These are phyloP conservation scores for Starmerella floricola DNA, from an alignment of 805 yeast genomes.

Conservation along the genomic window DNA sequence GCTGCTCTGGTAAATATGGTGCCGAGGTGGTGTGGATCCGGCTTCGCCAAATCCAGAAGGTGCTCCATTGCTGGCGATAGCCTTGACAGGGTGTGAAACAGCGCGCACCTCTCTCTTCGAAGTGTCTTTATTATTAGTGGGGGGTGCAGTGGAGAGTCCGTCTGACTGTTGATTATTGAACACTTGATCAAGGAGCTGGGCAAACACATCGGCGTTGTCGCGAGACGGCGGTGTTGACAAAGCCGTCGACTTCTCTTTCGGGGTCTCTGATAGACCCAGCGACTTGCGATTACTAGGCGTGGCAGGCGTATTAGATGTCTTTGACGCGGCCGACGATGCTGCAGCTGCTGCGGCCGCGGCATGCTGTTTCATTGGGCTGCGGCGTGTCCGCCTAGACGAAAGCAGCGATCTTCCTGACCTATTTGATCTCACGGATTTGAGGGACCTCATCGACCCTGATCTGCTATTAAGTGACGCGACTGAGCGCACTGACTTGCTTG, in stretches of 20 bases:
- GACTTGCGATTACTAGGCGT: too few relatives aligned
- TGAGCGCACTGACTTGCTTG: slow-evolving; percentile 20
- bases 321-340: too few relatives aligned
- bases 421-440: slow-evolving; percentile 13
- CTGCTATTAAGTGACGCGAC: slow-evolving; percentile 9
- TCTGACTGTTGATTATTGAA: slow-evolving; percentile 15
- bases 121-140: not conserved
- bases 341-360: too few relatives aligned
- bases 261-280: not conserved
- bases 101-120: too few relatives aligned
- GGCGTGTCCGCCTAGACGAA: slow-evolving; percentile 5
- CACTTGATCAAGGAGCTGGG: slow-evolving; percentile 27
- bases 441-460: slow-evolving; percentile 14
- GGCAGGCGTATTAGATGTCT: too few relatives aligned
- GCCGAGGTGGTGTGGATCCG: too few relatives aligned
- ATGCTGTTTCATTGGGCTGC: slow-evolving; percentile 13
- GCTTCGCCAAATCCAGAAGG: too few relatives aligned
- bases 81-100: too few relatives aligned
- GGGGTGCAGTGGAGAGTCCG: not conserved
- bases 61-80: too few relatives aligned
- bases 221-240: not conserved
- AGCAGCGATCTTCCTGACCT: slow-evolving; percentile 13
- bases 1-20: too few relatives aligned
- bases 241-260: not conserved
- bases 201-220: slow-evolving; percentile 22